These are phyloP conservation scores for Tylopilus sp. DNA, from an alignment of 1,284 basidiomycete genomes.

Conservation along the genomic window DNA sequence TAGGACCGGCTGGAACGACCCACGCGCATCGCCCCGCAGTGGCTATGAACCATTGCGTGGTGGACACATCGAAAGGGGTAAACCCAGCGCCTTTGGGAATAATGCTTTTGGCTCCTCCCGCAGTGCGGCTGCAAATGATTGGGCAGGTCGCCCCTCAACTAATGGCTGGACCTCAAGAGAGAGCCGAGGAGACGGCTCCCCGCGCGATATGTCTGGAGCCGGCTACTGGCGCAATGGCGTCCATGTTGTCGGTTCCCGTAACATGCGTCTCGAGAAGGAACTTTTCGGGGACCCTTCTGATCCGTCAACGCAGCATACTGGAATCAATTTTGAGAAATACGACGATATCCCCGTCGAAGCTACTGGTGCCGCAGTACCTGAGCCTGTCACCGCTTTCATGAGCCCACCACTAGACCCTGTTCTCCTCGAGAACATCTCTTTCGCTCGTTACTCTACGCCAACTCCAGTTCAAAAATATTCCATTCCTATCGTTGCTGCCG, in stretches of 20 bases:
- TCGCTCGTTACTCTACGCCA: conserved; percentile 89
- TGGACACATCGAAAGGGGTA: conserved; percentile 44
- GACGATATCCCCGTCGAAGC: conserved; percentile 99
- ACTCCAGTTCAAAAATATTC: conserved; percentile 99
- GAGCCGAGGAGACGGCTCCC: conserved; percentile 39
- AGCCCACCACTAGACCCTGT: conserved; percentile 88
- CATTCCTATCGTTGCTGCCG: conserved; percentile 91
- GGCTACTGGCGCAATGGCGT: conserved; percentile 89
- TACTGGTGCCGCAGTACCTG: conserved; percentile 91
- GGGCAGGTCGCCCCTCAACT: conserved; percentile 40
- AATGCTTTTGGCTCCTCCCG: conserved; percentile 38
- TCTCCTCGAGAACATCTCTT: conserved; percentile 91
- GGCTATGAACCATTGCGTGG: conserved; percentile 47
- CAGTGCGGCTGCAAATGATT: conserved; percentile 43
- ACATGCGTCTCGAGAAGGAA: conserved; percentile 89
- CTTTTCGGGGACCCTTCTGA: conserved; percentile 90
- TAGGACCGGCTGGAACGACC: conserved; percentile 71
- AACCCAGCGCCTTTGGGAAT: conserved; percentile 37
- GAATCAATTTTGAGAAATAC: conserved; percentile 99
- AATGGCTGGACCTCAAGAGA: conserved; percentile 38
- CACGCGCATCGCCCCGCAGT: conserved; percentile 57
- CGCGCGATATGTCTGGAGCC: conserved; percentile 57
- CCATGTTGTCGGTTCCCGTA: conserved; percentile 78
- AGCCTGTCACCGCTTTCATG: conserved; percentile 85
- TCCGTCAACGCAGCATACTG: conserved; percentile 82